Evolutionary conservation across 257 asterid species (phyloP).

Genomic region (Forsythia viridissima): DNA sequence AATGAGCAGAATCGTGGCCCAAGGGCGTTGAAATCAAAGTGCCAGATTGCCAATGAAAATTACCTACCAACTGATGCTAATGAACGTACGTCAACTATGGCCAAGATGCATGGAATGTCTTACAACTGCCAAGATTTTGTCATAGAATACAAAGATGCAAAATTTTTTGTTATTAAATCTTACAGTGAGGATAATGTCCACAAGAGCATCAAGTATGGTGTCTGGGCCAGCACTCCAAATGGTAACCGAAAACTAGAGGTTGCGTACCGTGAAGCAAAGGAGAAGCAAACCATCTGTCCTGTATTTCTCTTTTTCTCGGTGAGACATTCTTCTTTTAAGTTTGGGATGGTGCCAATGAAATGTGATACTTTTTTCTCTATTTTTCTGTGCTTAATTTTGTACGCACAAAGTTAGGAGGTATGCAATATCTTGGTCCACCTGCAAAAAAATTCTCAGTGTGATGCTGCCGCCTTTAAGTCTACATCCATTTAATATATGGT

Average conservation of each 20-base stretch:
- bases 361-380: background rate
- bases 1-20: slow-evolving; percentile 30
- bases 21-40: slow-evolving; percentile 19
- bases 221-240: slow-evolving; percentile 99
- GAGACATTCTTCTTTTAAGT: slow-evolving; percentile 22
- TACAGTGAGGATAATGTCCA: slow-evolving; percentile 98
- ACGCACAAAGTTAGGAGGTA: background rate
- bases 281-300: slow-evolving; percentile 65
- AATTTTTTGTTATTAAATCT: slow-evolving; percentile 91
- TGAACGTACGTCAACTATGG: background rate
- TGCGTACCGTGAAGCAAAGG: slow-evolving; percentile 80
- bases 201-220: slow-evolving; percentile 84
- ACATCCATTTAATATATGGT: background rate
- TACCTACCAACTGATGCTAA: background rate
- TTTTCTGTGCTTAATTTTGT: background rate
- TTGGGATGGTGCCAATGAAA: background rate
- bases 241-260: slow-evolving; percentile 96
- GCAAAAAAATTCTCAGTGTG: background rate
- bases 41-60: slow-evolving; percentile 7
- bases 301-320: slow-evolving; percentile 94
- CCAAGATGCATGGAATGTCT: slow-evolving; percentile 13
- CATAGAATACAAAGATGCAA: slow-evolving; percentile 70
- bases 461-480: background rate
- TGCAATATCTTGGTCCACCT: background rate
- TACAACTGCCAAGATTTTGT: slow-evolving; percentile 66